phyloP scores from a whole-genome alignment of 306 rosid species.

The Acacia crassicarpa region DNA sequence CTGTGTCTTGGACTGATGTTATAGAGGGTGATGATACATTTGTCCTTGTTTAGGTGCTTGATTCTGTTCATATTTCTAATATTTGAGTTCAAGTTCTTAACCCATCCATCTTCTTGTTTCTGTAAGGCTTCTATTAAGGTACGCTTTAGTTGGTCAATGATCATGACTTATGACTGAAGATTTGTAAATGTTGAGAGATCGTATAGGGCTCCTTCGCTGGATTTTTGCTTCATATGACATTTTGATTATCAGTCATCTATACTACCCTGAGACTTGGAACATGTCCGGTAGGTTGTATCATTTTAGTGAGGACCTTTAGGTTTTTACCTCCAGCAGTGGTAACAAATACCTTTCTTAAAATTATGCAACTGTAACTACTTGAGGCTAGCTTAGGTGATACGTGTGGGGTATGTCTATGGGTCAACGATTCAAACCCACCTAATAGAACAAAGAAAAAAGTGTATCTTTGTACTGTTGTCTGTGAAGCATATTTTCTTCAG shows the following conservation, averaged over 20 bases:
- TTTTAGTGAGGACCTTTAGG: neutral
- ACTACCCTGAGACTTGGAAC: neutral
- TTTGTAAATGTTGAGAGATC: neutral
- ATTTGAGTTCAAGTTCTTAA: neutral
- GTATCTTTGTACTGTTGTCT: neutral
- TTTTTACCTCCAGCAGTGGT: neutral
- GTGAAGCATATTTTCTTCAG: neutral
- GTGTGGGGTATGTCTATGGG: neutral
- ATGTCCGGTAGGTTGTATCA: neutral
- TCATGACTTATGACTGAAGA: neutral
- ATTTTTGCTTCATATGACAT: neutral
- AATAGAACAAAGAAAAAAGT: neutral
- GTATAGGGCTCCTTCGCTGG: neutral
- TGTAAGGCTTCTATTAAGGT: neutral
- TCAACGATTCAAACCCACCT: neutral
- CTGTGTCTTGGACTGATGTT: neutral
- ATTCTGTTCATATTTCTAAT: neutral
- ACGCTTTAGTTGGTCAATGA: neutral
- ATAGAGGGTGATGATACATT: neutral
- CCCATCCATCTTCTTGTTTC: neutral
- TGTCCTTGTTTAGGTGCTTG: slow-evolving; percentile 6
- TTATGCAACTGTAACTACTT: neutral
- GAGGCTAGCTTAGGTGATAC: neutral
- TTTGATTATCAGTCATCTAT: neutral
- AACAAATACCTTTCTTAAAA: neutral